Percentiles rank a stretch among this genome's conserved stretches.
Conservation (phyloP, 306 rosid species). For the Heteromeles arbutifolia region DNA sequence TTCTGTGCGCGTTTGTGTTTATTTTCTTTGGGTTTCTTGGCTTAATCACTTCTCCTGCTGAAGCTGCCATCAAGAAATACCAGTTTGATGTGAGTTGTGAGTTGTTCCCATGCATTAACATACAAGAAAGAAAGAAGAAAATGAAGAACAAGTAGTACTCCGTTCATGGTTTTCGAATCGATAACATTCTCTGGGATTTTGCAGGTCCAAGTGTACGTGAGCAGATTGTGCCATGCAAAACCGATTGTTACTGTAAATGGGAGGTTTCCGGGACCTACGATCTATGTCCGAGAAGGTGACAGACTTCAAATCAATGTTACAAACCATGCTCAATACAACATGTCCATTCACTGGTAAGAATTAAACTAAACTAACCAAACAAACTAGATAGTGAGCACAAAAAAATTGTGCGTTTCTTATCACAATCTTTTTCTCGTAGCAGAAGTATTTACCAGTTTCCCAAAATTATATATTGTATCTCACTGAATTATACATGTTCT, state of each 20-base stretch:
- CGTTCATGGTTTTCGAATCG: neutral
- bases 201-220: constrained; percentile 80
- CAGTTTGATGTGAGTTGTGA: constrained; percentile 77
- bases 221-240: constrained; percentile 80
- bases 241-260: constrained; percentile 79
- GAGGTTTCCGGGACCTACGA: constrained; percentile 71
- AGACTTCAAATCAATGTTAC: constrained; percentile 64
- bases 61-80: constrained; percentile 67
- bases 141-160: neutral
- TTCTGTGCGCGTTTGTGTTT: constrained; percentile 15
- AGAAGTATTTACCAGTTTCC: too few species aligned
- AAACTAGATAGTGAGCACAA: neutral
- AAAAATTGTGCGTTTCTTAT: too few species aligned
- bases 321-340: constrained; percentile 70
- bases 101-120: neutral
- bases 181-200: constrained; percentile 1
- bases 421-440: too few species aligned
- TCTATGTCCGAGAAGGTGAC: constrained; percentile 72
- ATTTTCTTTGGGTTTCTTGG: constrained; percentile 36
- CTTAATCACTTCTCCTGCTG: constrained; percentile 42
- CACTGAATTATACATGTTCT: neutral
- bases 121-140: neutral
- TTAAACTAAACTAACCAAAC: neutral
- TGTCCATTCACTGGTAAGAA: constrained; percentile 73
- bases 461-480: too few species aligned